Evolutionary conservation across 257 asterid species (phyloP).

Genomic region (Rhazya stricta): DNA sequence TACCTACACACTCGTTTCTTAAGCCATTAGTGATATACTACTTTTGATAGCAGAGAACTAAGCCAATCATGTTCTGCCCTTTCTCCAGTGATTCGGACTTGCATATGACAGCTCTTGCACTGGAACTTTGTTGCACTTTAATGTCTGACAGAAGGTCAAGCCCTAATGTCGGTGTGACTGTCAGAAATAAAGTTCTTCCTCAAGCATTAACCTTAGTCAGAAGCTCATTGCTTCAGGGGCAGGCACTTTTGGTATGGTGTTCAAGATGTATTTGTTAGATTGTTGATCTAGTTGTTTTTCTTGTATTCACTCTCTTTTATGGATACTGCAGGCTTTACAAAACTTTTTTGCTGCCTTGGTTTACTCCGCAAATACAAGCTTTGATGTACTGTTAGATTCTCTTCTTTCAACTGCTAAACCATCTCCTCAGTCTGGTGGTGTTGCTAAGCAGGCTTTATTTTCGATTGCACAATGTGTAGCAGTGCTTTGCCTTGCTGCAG

Average conservation of each 20-base stretch:
- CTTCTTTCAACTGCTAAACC: constrained; percentile 93
- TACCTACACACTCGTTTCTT: constrained; percentile 7
- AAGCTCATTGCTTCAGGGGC: constrained; percentile 97
- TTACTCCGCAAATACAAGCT: constrained; percentile 92
- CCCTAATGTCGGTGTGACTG: constrained; percentile 82
- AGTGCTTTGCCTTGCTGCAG: constrained; percentile 97
- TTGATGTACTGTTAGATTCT: constrained; percentile 81
- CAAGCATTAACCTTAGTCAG: constrained; percentile 79
- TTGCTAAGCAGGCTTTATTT: constrained; percentile 95
- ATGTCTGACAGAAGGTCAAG: constrained; percentile 97
- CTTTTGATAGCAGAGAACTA: constrained; percentile 1
- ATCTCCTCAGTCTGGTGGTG: constrained; percentile 75
- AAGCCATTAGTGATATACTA: neutral
- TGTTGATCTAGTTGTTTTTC: constrained; percentile 18
- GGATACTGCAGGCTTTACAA: constrained; percentile 68
- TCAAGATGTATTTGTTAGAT: constrained; percentile 12
- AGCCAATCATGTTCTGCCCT: constrained; percentile 6
- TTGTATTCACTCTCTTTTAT: constrained; percentile 25
- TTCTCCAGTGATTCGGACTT: constrained; percentile 83
- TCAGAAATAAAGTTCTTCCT: constrained; percentile 91
- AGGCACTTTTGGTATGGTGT: constrained; percentile 84
- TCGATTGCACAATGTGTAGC: constrained; percentile 97
- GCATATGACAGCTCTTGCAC: constrained; percentile 96
- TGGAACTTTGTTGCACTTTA: constrained; percentile 86
- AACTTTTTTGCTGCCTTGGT: constrained; percentile 83